These are phyloP conservation scores for Nannizziopsis barbatae DNA, from an alignment of 2,329 filamentous ascomycete genomes.

Conservation along the genomic window DNA sequence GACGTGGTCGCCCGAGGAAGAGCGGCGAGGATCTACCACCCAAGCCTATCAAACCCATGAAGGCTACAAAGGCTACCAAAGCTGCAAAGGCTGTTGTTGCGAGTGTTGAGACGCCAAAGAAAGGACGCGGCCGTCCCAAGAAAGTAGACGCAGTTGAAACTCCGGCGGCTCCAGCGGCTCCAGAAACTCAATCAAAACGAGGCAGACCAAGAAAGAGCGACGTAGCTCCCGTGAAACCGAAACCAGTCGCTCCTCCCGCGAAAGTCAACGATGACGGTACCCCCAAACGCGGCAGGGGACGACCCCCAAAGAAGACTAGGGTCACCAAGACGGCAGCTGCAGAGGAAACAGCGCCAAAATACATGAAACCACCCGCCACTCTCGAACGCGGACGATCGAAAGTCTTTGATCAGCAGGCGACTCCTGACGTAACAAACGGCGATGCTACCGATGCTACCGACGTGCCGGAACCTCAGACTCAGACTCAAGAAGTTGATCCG, in stretches of 20 bases:
- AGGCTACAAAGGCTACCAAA: neutral
- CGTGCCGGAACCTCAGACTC: neutral
- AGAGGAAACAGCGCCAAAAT: neutral
- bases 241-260: neutral
- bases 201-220: slow-evolving; percentile 13
- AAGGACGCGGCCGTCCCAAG: slow-evolving; percentile 11
- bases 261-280: neutral
- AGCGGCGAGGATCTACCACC: neutral
- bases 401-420: neutral
- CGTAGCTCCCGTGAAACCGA: neutral
- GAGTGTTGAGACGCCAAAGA: neutral
- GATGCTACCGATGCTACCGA: neutral
- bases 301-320: slow-evolving; percentile 11
- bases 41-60: too few species aligned
- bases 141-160: slow-evolving; percentile 6
- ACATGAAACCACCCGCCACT: neutral
- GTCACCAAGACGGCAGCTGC: neutral
- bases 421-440: neutral
- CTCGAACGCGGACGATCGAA: slow-evolving; percentile 13
- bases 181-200: neutral
- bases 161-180: neutral
- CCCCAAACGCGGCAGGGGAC: slow-evolving; percentile 9
- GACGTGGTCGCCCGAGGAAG: slow-evolving; percentile 14
- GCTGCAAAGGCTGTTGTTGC: too few species aligned
- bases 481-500: neutral